Base-by-base conservation (phyloP, 2,329 filamentous ascomycete species). In the Elsinoe necatrix region DNA sequence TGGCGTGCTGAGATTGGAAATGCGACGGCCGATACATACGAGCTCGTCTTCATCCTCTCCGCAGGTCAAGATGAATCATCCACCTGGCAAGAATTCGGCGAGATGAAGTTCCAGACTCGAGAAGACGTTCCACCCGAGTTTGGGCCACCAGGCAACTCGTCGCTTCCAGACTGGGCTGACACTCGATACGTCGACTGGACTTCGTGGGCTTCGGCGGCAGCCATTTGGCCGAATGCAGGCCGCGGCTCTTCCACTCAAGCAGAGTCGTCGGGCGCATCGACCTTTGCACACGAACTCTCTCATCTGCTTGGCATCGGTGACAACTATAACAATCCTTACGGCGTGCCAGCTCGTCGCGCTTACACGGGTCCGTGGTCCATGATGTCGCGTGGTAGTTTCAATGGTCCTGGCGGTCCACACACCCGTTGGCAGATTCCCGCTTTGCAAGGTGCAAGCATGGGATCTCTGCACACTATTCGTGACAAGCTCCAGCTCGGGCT, bases 51-150 rank as follows among this genome's bases (percentile, higher is more conserved):
- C 63, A 78, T 80, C 58, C 71, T 80, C 1, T 78, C 77, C 0
- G 76, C 77, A 0, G 78, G 78, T 4, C 77, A 80, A 60, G 77
- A 80, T 57, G 77, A 80, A 63, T 79, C 76, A 0, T 75, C 75
- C 0, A 78, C 77, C 0, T 80, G 78, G 78, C 78, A 80, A 56
- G 77, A 80, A 60, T 80, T 80, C 60, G 78, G 78, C 35, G 74
- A 78, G 65, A 80, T 80, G 75, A 75, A 71, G 57, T 80, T 79
- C 56, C 62, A 68, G 9, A 69, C 66, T 5, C 73, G 71, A 11
- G 73, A 78, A 14, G 75, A 78, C 45, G 70, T 80, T 0, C 72
- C 77, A 0, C 72, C 73, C 2, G 71, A 67, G 9, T 80, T 79
- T 57, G 78, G 78, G 0, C 77, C 78, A 1, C 77, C 77, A 0